Percentiles rank a stretch among this genome's conserved stretches.
These are phyloP conservation scores for Haplosporangium sp. DNA, from an alignment of 371 early-diverging fungal species.

Conservation along the genomic window DNA sequence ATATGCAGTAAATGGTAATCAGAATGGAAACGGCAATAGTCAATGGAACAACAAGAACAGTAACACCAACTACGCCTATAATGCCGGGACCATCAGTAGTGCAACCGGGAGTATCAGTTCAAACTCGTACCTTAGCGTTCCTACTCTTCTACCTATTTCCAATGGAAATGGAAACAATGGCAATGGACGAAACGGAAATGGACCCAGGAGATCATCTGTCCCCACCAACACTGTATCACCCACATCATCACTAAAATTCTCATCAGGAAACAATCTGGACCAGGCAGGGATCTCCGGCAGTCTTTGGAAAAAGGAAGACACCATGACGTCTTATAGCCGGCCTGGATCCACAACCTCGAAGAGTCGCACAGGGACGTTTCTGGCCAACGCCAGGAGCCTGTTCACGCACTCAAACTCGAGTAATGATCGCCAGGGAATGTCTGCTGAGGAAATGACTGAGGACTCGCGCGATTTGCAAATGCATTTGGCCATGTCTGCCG, in stretches of 20 bases:
- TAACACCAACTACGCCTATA: too few relatives aligned
- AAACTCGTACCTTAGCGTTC: not conserved
- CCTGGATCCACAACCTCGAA: conserved; percentile 28
- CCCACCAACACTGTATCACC: not conserved
- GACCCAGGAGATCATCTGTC: not conserved
- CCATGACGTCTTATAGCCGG: not conserved
- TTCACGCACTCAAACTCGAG: conserved; percentile 10
- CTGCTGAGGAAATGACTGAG: not conserved
- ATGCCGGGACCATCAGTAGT: not conserved
- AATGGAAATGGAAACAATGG: not conserved
- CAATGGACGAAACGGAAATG: not conserved
- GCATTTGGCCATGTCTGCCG: conserved; percentile 68
- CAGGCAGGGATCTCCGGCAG: not conserved
- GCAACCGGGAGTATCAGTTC: not conserved
- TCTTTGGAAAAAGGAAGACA: not conserved
- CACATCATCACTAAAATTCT: not conserved
- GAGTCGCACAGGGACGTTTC: conserved; percentile 6
- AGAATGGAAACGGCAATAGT: not conserved
- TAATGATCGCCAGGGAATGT: conserved; percentile 4
- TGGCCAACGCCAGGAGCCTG: conserved; percentile 26
- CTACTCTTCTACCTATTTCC: not conserved
- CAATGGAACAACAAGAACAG: too few relatives aligned
- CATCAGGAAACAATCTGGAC: not conserved
- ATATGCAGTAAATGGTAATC: not conserved
- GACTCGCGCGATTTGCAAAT: conserved; percentile 62